Evolutionary conservation across 2,329 filamentous ascomycete species (phyloP).

Genomic region (Zelopaecilomyces penicillatus): DNA sequence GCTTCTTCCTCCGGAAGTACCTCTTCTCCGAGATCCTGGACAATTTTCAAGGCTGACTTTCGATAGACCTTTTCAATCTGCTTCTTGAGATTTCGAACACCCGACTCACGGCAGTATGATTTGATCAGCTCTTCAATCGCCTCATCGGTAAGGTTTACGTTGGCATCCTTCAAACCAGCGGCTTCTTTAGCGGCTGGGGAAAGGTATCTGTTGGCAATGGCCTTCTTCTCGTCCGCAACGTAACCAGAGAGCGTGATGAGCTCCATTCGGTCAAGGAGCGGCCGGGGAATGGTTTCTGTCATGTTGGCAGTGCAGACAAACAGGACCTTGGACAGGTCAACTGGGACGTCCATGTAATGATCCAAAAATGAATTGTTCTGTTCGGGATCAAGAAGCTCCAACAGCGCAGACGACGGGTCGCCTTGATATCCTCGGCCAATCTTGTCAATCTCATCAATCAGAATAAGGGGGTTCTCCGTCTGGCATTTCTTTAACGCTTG

Average conservation of each 20-base stretch:
- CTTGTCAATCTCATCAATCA: conserved; percentile 98
- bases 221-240: conserved; percentile 97
- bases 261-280: conserved; percentile 93
- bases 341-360: conserved; percentile 97
- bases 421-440: conserved; percentile 95
- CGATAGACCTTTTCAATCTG: conserved; percentile 99
- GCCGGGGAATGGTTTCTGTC: conserved; percentile 94
- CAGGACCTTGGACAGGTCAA: conserved; percentile 92
- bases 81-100: conserved; percentile 96
- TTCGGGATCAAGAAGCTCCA: conserved; percentile 91
- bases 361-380: conserved; percentile 97
- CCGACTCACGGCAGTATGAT: conserved; percentile 94
- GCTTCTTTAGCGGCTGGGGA: conserved; percentile 91
- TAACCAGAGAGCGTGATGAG: conserved; percentile 94
- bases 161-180: conserved; percentile 80
- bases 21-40: conserved; percentile 85
- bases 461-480: conserved; percentile 91
- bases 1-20: conserved; percentile 72
- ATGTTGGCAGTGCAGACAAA: conserved; percentile 99
- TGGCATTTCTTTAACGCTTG: conserved; percentile 98
- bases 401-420: conserved; percentile 85
- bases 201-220: conserved; percentile 88
- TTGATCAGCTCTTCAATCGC: conserved; percentile 97
- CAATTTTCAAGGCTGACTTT: conserved; percentile 94
- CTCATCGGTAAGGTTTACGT: conserved; percentile 77